Evolutionary conservation across 192 early-diverging fungal genomes (phyloP), one percentile per base, ranked within the genome.

Genomic region (Gryganskiella cystojenkinii): DNA sequence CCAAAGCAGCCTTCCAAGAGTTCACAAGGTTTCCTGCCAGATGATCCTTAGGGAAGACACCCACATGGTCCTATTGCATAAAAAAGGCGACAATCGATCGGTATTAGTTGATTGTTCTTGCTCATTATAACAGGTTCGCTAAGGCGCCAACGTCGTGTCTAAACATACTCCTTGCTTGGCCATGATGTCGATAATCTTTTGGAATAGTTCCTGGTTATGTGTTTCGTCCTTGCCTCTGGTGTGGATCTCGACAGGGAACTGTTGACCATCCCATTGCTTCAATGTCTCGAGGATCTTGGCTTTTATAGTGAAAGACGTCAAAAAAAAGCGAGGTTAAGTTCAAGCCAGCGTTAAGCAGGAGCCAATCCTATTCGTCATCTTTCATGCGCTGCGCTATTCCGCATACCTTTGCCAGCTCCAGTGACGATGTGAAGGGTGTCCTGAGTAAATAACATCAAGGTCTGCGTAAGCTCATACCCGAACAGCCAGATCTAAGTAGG

Each of bases 401-500:
- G 28, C 59, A 46, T 72, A 91, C 92, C 94, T 83, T 95, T 98
- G 67, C 92, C 95, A 46, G 75, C 81, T 61, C 91, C 92, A 17
- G 93, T 92, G 9, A 96, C 71, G 69, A 99, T 85, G 22, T 90
- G 87, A 20, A 95, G 69, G 69, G 91, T 93, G 71, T 90, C 90
- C 31, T 80, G 84, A 19, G 92, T 92, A 43, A 96, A 82, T 35
- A 96, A 56, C 20, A 95, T 87, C 25, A 96, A 76, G 6, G 95
- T 95, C 59, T 98, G 93, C 3, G 91, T 87, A 62, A 97, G 93
- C 73, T 98, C 96, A 65, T 95, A 93, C 43, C 95, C 95, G 46
- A 97, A 85, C 55, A 97, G 85, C 96, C 96, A 99, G 50, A 88
- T 90, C 89, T 99, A 82, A 22, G 61, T 46, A 28, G 11, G 10